Evolutionary conservation across 2,329 filamentous ascomycete species (phyloP).

Genomic region (Camillea tinctor): DNA sequence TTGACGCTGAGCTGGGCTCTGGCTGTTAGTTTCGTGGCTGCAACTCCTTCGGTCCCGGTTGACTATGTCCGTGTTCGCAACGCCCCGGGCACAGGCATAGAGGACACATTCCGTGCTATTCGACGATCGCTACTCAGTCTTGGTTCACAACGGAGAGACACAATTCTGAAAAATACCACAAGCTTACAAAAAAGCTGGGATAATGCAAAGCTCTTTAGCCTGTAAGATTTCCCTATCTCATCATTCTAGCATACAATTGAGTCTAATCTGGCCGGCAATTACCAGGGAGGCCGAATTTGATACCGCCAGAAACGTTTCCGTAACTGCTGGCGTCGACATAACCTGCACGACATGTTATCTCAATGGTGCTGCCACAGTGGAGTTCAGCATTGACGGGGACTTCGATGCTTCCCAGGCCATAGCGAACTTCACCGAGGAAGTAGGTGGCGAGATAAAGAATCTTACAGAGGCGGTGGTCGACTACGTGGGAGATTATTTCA

Average conservation of each 20-base stretch:
- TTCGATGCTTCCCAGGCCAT: slow-evolving; percentile 40
- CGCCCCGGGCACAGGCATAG: background rate
- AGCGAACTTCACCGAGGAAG: slow-evolving; percentile 32
- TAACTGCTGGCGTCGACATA: slow-evolving; percentile 37
- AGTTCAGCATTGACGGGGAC: slow-evolving; percentile 40
- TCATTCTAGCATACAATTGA: background rate
- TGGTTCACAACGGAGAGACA: slow-evolving; percentile 2
- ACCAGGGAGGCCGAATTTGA: slow-evolving; percentile 4
- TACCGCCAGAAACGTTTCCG: slow-evolving; percentile 15
- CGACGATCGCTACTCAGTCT: slow-evolving; percentile 2
- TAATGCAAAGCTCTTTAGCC: slow-evolving; percentile 37
- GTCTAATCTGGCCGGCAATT: slow-evolving; percentile 7
- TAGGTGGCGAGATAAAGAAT: slow-evolving; percentile 35
- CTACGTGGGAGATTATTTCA: slow-evolving; percentile 24
- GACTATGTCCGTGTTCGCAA: background rate
- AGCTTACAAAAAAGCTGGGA: slow-evolving; percentile 41
- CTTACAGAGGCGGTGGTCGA: slow-evolving; percentile 31
- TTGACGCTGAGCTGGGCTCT: background rate
- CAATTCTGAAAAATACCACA: slow-evolving; percentile 28
- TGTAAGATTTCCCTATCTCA: slow-evolving; percentile 20
- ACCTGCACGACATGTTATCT: slow-evolving; percentile 51
- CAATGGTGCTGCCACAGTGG: slow-evolving; percentile 43
- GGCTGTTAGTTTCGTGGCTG: background rate
- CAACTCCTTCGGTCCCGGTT: background rate
- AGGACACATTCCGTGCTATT: slow-evolving; percentile 2